Conservation (phyloP, 768 basidiomycete genomes). For the Tricholoma furcatifolium region DNA sequence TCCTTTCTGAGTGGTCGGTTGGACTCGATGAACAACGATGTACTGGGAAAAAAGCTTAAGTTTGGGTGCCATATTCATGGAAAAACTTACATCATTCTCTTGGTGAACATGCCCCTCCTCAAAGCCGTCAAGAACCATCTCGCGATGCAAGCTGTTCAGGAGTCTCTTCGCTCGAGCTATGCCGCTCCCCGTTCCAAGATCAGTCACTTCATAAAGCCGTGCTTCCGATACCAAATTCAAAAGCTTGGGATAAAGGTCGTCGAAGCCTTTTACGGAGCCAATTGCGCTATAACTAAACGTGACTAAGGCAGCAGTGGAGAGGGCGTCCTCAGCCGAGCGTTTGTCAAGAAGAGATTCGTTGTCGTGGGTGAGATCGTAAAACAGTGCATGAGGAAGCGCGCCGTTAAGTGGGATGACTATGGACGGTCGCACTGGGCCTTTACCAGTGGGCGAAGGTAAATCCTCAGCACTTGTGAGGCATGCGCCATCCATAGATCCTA, state of each 20-base stretch:
- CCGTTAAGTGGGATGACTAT: constrained; percentile 81
- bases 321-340: constrained; percentile 89
- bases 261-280: constrained; percentile 96
- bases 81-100: constrained; percentile 80
- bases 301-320: constrained; percentile 92
- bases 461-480: constrained; percentile 79
- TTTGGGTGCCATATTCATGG: neutral
- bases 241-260: constrained; percentile 95
- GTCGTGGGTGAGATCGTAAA: constrained; percentile 97
- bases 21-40: constrained; percentile 89
- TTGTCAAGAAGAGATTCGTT: constrained; percentile 92
- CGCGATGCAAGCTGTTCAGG: constrained; percentile 83
- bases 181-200: constrained; percentile 52
- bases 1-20: constrained; percentile 87
- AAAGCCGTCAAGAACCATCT: constrained; percentile 87
- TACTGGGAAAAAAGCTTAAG: constrained; percentile 52
- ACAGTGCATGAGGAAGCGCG: constrained; percentile 85
- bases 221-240: constrained; percentile 86
- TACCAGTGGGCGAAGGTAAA: constrained; percentile 78
- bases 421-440: constrained; percentile 73
- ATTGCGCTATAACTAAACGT: constrained; percentile 87
- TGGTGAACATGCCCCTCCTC: constrained; percentile 96
- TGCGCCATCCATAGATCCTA: constrained; percentile 91
- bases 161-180: constrained; percentile 64
- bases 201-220: constrained; percentile 72